Conservation (phyloP, 2,329 filamentous ascomycete genomes). For the Zasmidium cellare region DNA sequence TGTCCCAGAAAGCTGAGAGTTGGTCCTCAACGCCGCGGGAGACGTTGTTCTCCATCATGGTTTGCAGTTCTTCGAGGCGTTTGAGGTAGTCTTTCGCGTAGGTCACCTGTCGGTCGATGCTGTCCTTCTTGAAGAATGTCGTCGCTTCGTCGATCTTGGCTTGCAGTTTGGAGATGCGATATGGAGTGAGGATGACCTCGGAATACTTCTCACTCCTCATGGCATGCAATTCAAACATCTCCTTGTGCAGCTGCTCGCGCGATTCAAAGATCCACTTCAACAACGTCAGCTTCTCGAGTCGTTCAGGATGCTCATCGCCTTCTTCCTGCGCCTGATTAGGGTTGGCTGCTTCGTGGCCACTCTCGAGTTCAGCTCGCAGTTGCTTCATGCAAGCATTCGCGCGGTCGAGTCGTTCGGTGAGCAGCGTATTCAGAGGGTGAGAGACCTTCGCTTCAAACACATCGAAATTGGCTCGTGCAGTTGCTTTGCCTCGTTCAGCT, state of each 20-base stretch:
- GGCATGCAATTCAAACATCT: slow-evolving; percentile 79
- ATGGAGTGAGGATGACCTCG: slow-evolving; percentile 79
- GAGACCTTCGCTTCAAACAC: slow-evolving; percentile 79
- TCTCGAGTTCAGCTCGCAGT: slow-evolving; percentile 70
- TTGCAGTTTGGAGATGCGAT: slow-evolving; percentile 68
- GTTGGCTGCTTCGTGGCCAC: slow-evolving; percentile 65
- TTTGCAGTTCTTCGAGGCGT: slow-evolving; percentile 74
- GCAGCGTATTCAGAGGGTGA: slow-evolving; percentile 76
- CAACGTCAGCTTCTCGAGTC: slow-evolving; percentile 89
- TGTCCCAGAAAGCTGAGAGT: slow-evolving; percentile 95
- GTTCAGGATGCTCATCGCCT: slow-evolving; percentile 89
- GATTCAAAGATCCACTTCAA: slow-evolving; percentile 97
- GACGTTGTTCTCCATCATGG: slow-evolving; percentile 80
- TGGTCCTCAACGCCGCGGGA: slow-evolving; percentile 86
- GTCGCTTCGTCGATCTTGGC: slow-evolving; percentile 79
- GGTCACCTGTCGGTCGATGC: slow-evolving; percentile 64
- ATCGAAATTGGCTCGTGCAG: slow-evolving; percentile 79
- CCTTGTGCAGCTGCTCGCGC: slow-evolving; percentile 81
- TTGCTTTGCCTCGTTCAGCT: slow-evolving; percentile 66
- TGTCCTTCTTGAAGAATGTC: slow-evolving; percentile 80
- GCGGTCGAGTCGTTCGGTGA: slow-evolving; percentile 72
- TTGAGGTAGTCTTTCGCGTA: slow-evolving; percentile 72
- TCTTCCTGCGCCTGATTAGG: slow-evolving; percentile 90
- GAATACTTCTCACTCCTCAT: slow-evolving; percentile 82
- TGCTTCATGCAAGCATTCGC: slow-evolving; percentile 77